Base-by-base conservation (phyloP, 306 rosid species). In the Fagus sylvatica region DNA sequence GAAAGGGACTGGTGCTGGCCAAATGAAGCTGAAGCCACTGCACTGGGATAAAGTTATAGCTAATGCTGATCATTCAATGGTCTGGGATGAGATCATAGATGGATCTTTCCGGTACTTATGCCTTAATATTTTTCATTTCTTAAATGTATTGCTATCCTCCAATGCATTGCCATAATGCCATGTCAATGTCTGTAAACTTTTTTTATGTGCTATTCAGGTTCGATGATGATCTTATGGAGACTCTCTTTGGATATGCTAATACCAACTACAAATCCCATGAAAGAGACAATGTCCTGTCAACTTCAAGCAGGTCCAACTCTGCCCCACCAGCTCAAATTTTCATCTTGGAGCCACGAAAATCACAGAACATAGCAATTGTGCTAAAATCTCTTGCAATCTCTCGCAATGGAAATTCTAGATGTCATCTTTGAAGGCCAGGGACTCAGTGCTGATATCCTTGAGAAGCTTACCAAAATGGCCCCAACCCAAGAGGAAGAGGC, bases 11-110 rank as follows among this genome's bases (percentile, higher is more conserved):
- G 80, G 71, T 67, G 57, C 19, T 9, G 80, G 74, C 16, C 88
- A 81, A 77, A 81, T 74, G 53, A 92, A 79, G 89, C 78, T 92
- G 79, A 94, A 92, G 84, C 97, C 96, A 48, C 83, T 94, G 68
- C 97, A 90, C 65, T 92, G 98, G 98, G 98, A 94, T 84, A 94
- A 94, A 86, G 96, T 92, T 62, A 80, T 65, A 43, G 92, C 97
- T 5, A 89, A 81, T 76, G 94, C 80, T 77, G 94, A 92, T 83
- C 98, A 88, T 79, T 86, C 94, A 54, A 88, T 90, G 66, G 98
- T 90, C 61, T 93, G 96, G 96, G 91, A 93, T 83, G 86, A 88
- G 87, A 87, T 94, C 83, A 84, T 87, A 70, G 96, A 87, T 62
- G 97, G 96, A 30, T 90, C 96, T 74, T 88, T 92, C 77, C 41